These are phyloP conservation scores for Xerocomellus amylosporus DNA, from an alignment of 768 basidiomycete genomes.

Conservation along the genomic window DNA sequence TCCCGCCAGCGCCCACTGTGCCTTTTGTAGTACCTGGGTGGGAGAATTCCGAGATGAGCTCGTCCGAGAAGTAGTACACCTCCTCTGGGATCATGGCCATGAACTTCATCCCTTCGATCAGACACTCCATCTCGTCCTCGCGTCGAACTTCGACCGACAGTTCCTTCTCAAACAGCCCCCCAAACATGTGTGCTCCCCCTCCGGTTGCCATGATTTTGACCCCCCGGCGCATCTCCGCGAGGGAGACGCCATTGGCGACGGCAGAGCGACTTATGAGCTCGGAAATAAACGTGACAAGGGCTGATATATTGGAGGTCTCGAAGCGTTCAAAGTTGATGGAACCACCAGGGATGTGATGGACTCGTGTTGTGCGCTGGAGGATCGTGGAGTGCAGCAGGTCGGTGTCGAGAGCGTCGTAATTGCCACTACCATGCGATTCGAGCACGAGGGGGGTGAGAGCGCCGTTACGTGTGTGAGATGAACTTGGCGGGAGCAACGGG, in stretches of 20 bases:
- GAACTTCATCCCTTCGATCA: slow-evolving; percentile 95
- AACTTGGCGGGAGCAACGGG: slow-evolving; percentile 18
- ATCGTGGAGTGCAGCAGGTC: slow-evolving; percentile 58
- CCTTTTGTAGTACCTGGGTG: slow-evolving; percentile 31
- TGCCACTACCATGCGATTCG: slow-evolving; percentile 41
- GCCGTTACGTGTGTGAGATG: slow-evolving; percentile 50
- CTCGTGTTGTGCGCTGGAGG: slow-evolving; percentile 57
- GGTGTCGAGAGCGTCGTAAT: slow-evolving; percentile 34
- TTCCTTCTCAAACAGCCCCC: slow-evolving; percentile 71
- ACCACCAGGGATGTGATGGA: slow-evolving; percentile 86
- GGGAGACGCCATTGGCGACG: slow-evolving; percentile 76
- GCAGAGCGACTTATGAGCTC: slow-evolving; percentile 86
- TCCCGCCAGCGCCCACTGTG: neutral
- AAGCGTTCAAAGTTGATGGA: slow-evolving; percentile 97
- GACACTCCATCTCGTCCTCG: slow-evolving; percentile 99
- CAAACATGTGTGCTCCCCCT: slow-evolving; percentile 94
- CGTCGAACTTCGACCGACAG: slow-evolving; percentile 81
- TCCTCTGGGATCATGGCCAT: slow-evolving; percentile 95
- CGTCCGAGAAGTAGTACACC: slow-evolving; percentile 98
- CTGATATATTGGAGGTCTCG: slow-evolving; percentile 85
- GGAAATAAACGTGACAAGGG: slow-evolving; percentile 83
- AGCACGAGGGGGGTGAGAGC: slow-evolving; percentile 82
- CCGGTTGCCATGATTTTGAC: slow-evolving; percentile 99
- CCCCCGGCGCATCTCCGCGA: slow-evolving; percentile 85
- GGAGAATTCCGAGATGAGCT: slow-evolving; percentile 74